Base-by-base conservation (phyloP, 352 stramenopile genomes). In the Pythium brachiatum region DNA sequence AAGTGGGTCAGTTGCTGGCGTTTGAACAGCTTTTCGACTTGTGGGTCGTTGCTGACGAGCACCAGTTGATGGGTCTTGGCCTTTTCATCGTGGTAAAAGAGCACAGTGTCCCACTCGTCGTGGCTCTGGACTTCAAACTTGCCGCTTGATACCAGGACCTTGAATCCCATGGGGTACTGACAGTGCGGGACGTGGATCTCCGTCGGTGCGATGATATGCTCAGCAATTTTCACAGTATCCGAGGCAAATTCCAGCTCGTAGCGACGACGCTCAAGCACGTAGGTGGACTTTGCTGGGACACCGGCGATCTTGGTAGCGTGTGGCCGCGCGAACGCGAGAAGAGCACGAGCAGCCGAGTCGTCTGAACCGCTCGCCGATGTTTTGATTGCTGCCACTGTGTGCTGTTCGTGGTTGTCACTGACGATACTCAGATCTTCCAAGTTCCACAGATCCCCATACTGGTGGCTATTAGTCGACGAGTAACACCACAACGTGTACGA, bases 401-500 rank as follows among this genome's bases (percentile, higher is more conserved):
- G 43, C 26, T 70, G 20, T 25, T 38, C 20, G 43, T 39, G 43
- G 48, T 78, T 73, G 11, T 60, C 61, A 38, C 81, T 94, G 41
- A 93, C 83, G 39, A 96, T 70, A 36, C 83, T 94, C 47, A 96
- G 72, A 54, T 96, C 87, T 44, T 96, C 88, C 9, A 85, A 52
- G 75, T 96, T 96, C 88, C 88, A 96, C 50, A 82, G 63, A 46
- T 96, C 88, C 23, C 88, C 87, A 34, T 78, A 90, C 16, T 72
- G 56, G 70, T 95, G 86, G 57, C 57, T 78, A 60, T 96, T 95
- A 47, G 84, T 71, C 8, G 86, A 78, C 31, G 85, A 80, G 76
- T 97, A 97, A 56, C 84, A 95, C 91, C 90, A 97, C 18, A 97
- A 64, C 39, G 88, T 96, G 66, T 92, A 97, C 48, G 75, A 90